A percentile compares a stretch with the other conserved stretches of the same genome.
Evolutionary conservation across 345 rosid species (phyloP).

Genomic region (Garcia nutans): DNA sequence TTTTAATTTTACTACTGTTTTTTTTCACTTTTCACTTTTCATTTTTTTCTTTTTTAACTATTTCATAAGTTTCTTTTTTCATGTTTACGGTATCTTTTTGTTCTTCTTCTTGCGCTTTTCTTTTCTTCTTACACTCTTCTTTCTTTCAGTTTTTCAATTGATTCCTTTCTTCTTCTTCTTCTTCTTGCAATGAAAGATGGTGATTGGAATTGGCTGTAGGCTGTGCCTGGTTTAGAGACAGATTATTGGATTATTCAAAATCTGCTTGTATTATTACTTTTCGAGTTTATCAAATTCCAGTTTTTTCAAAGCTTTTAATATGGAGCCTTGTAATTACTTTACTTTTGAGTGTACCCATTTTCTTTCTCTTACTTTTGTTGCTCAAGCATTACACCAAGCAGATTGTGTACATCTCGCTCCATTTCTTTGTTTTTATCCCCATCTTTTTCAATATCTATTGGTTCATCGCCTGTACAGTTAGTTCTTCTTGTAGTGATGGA

Average conservation of each 20-base stretch:
- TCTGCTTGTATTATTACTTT: neutral
- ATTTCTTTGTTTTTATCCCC: conserved; percentile 69
- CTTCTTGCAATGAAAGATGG: no score
- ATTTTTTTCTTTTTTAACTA: no score
- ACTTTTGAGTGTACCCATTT: conserved; percentile 67
- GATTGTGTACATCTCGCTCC: conserved; percentile 71
- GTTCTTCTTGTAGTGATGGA: conserved; percentile 60
- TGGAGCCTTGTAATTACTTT: conserved; percentile 71
- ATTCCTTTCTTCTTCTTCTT: no score
- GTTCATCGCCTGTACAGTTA: conserved; percentile 87
- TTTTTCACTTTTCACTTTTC: no score
- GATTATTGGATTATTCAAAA: neutral
- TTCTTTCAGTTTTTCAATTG: no score
- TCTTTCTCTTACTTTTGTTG: conserved; percentile 55
- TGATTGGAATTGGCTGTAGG: no score
- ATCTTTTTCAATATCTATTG: conserved; percentile 74
- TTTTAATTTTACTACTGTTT: no score
- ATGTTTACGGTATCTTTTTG: no score
- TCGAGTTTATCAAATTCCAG: conserved; percentile 33
- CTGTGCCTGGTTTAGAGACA: no score
- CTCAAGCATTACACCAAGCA: conserved; percentile 86
- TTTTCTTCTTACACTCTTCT: no score
- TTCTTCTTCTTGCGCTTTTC: no score
- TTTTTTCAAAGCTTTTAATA: conserved; percentile 44
- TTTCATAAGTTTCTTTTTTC: no score